Evolutionary conservation across 2,329 filamentous ascomycete genomes (phyloP).

Genomic region (Penicillium occitanis): DNA sequence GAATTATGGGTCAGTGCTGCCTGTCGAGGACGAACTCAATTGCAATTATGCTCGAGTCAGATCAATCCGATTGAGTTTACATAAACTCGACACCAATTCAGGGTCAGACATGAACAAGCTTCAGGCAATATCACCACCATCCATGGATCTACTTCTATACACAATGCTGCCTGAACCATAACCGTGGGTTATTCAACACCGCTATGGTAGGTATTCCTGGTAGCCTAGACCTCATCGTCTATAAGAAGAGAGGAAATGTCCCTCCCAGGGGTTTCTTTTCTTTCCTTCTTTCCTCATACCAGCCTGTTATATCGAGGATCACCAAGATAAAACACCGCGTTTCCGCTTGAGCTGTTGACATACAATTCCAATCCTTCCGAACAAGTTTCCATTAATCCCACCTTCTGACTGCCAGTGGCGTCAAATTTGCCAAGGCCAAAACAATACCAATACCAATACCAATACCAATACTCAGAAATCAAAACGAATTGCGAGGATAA

Average conservation of each 20-base stretch:
- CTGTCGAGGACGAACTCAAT: neutral
- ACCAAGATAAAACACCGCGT: neutral
- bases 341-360: slow-evolving; percentile 11
- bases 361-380: neutral
- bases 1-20: neutral
- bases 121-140: neutral
- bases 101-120: neutral
- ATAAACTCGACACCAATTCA: neutral
- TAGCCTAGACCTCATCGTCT: neutral
- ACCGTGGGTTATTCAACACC: neutral
- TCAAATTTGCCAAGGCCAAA: slow-evolving; percentile 2
- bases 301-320: slow-evolving; percentile 2
- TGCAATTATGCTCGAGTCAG: neutral
- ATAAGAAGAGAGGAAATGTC: neutral
- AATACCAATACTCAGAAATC: slow-evolving; percentile 2
- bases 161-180: neutral
- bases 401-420: slow-evolving; percentile 6
- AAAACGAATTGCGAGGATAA: slow-evolving; percentile 6
- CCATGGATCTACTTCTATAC: neutral
- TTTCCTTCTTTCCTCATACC: slow-evolving; percentile 5
- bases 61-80: neutral
- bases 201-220: neutral
- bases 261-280: neutral
- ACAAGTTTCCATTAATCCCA: neutral
- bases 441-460: no score